Percentiles rank a stretch among this genome's conserved stretches.
Evolutionary conservation across 108 stramenopile species (phyloP).

Genomic region (Cylindrotheca fusiformis): DNA sequence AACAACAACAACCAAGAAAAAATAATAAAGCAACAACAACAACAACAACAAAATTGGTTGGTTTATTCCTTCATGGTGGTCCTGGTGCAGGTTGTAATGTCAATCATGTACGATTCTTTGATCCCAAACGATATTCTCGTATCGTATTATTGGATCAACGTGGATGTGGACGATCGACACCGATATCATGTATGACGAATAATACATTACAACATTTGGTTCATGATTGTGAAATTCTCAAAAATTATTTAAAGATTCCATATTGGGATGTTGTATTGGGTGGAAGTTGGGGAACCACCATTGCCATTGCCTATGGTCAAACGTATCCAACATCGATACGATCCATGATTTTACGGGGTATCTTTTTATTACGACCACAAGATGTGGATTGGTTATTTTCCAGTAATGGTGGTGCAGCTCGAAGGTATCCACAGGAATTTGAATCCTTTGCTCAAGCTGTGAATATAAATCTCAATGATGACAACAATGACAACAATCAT

Average conservation of each 20-base stretch:
- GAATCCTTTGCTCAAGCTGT: slow-evolving; percentile 37
- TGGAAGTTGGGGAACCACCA: slow-evolving; percentile 88
- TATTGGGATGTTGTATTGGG: slow-evolving; percentile 83
- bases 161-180: slow-evolving; percentile 67
- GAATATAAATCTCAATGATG: background rate
- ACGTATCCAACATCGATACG: slow-evolving; percentile 47
- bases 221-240: slow-evolving; percentile 71
- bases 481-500: slow-evolving; percentile 1
- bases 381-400: slow-evolving; percentile 86
- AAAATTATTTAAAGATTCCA: slow-evolving; percentile 38
- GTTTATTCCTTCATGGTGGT: slow-evolving; percentile 83
- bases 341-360: slow-evolving; percentile 74
- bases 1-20: slow-evolving; percentile 4
- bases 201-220: slow-evolving; percentile 62
- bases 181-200: slow-evolving; percentile 34
- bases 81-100: slow-evolving; percentile 79
- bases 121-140: slow-evolving; percentile 56
- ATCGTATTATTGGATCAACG: slow-evolving; percentile 86
- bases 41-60: slow-evolving; percentile 8
- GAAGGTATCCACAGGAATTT: slow-evolving; percentile 38
- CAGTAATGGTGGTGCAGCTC: slow-evolving; percentile 12
- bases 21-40: background rate
- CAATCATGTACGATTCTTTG: slow-evolving; percentile 76
- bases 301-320: slow-evolving; percentile 84
- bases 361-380: slow-evolving; percentile 62